phyloP scores from a whole-genome alignment of 305 asterid species.

The Fraxinus angustifolia region DNA sequence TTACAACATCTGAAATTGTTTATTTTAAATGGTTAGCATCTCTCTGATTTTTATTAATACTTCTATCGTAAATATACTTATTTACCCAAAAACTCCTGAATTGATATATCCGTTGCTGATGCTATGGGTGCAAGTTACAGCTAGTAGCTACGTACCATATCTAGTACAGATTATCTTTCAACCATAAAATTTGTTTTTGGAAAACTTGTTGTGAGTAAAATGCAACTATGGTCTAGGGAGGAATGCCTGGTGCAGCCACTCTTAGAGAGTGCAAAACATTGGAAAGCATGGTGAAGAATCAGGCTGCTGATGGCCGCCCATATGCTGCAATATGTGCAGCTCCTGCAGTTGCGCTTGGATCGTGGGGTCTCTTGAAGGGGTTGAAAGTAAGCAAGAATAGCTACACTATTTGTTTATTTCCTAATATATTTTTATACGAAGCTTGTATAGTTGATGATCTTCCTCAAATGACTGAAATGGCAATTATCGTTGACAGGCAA shows the following conservation, averaged over 20 bases:
- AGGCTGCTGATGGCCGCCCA: constrained; percentile 56
- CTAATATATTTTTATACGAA: background rate
- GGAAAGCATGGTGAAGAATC: constrained; percentile 70
- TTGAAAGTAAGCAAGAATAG: constrained; percentile 45
- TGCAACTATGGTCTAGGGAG: constrained; percentile 53
- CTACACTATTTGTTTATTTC: background rate
- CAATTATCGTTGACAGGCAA: constrained; percentile 54
- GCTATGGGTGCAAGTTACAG: background rate
- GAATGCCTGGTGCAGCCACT: constrained; percentile 82
- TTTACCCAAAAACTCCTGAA: background rate
- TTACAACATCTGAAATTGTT: background rate
- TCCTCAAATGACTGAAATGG: constrained; percentile 13
- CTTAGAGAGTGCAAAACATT: constrained; percentile 65
- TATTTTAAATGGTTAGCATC: background rate
- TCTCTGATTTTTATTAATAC: background rate
- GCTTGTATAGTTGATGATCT: background rate
- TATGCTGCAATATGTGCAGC: constrained; percentile 96
- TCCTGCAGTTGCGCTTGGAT: constrained; percentile 89
- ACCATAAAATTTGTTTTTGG: background rate
- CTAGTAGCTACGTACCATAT: background rate
- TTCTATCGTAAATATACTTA: background rate
- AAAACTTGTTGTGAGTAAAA: background rate
- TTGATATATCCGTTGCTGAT: background rate
- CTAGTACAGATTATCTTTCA: background rate
- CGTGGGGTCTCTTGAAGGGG: constrained; percentile 92